Evolutionary conservation across 192 early-diverging fungal genomes (phyloP), one percentile per base, ranked within the genome.

Genomic region (Cetraspora pellucida): DNA sequence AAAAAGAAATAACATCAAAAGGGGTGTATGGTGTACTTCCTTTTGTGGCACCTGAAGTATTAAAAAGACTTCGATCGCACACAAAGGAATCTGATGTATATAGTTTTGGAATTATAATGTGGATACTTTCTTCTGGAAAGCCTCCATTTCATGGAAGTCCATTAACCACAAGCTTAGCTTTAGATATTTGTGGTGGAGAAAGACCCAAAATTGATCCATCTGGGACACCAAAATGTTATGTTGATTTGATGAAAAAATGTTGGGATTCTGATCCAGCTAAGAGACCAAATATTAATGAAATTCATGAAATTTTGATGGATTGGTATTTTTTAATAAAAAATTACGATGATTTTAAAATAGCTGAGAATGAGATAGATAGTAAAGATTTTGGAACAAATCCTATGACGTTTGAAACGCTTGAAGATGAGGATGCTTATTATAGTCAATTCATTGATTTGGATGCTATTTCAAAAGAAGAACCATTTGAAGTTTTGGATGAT

Each of bases 91-190:
- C 80, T 13, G 80, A 84, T 47, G 66, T 84, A 8, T 84, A 81
- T 72, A 80, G 78, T 78, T 61, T 81, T 23, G 83, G 80, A 27
- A 81, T 84, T 47, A 84, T 81, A 59, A 84, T 84, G 83, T 81
- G 78, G 78, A 77, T 75, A 25, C 58, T 81, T 28, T 72, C 76
- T 14, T 74, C 78, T 19, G 83, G 83, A 60, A 44, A 79, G 19
- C 74, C 72, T 13, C 83, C 83, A 17, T 81, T 81, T 27, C 21
- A 5, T 13, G 19, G 45, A 27, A 17, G 10, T 45, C 30, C 55
- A n/a, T 43, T 37, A 60, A 50, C 59, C 44, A 44, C 11, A 13
- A 37, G 60, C 2, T 37, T 60, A 17, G 37, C 72, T 45, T 9
- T 55, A 46, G 16, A 46, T 27, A 74, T 74, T 27, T 60, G 13